Conservation (phyloP, 1,139 yeast genomes). For the Yamadazyma trypodendri region DNA sequence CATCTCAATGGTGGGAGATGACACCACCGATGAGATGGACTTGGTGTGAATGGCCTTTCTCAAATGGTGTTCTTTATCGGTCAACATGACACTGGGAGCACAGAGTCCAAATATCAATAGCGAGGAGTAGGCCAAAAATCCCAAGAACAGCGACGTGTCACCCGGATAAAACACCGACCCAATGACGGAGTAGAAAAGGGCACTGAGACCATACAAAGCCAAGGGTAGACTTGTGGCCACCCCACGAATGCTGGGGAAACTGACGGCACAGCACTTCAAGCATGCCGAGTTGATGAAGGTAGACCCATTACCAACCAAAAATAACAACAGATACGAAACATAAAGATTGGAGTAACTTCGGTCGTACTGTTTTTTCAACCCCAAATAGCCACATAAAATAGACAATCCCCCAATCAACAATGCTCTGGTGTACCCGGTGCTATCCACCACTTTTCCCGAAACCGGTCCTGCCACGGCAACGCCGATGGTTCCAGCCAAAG, state of each 20-base stretch:
- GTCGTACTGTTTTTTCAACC: constrained; percentile 48
- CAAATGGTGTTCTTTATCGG: constrained; percentile 38
- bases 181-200: constrained; percentile 51
- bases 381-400: constrained; percentile 45
- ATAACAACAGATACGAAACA: constrained; percentile 37
- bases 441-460: constrained; percentile 61
- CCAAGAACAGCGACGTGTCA: constrained; percentile 49
- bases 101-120: constrained; percentile 37
- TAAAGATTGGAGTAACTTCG: constrained; percentile 25
- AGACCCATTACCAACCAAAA: constrained; percentile 53
- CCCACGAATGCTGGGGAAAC: constrained; percentile 56
- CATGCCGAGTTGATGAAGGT: constrained; percentile 53
- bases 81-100: constrained; percentile 46
- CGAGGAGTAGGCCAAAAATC: constrained; percentile 45
- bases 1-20: constrained; percentile 10
- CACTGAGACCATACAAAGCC: constrained; percentile 60
- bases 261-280: constrained; percentile 57
- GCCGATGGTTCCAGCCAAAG: constrained; percentile 60
- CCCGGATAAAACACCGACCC: constrained; percentile 51
- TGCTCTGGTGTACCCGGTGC: constrained; percentile 47
- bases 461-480: constrained; percentile 56
- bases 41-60: constrained; percentile 10
- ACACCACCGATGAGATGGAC: constrained; percentile 2
- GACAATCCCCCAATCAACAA: constrained; percentile 43
- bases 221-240: constrained; percentile 61